Percentiles rank a stretch among this genome's conserved stretches.
Evolutionary conservation across 768 basidiomycete species (phyloP).

Genomic region (Russula ochroleuca): DNA sequence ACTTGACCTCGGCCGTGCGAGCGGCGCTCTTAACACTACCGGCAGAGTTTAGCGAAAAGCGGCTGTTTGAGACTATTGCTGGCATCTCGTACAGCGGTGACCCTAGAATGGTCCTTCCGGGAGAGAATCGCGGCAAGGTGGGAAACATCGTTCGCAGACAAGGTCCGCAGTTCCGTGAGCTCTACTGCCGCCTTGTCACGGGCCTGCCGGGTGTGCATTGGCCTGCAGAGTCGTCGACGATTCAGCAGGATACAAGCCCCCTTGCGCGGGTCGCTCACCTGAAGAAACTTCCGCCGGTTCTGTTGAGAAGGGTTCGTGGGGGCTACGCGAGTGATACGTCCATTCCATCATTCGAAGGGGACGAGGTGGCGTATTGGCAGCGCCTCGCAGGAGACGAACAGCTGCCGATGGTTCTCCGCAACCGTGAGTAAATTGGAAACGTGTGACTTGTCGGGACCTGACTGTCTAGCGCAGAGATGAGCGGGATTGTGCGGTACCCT

Average conservation of each 20-base stretch:
- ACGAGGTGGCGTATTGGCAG: constrained; percentile 74
- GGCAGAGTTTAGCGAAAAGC: constrained; percentile 69
- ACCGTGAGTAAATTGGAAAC: constrained; percentile 39
- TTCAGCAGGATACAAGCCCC: constrained; percentile 72
- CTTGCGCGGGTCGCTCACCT: constrained; percentile 69
- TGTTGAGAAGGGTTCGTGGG: constrained; percentile 54
- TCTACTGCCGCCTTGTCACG: constrained; percentile 77
- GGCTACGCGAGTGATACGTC: constrained; percentile 42
- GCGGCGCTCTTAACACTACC: constrained; percentile 87
- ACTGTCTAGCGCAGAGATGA: constrained; percentile 55
- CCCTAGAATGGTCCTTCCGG: constrained; percentile 90
- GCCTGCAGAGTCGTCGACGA: constrained; percentile 44
- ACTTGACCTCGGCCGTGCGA: constrained; percentile 84
- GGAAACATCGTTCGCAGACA: constrained; percentile 86
- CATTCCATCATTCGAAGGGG: constrained; percentile 46
- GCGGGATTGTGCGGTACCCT: constrained; percentile 72
- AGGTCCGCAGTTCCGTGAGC: constrained; percentile 74
- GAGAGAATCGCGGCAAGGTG: constrained; percentile 94
- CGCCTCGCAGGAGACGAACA: constrained; percentile 61
- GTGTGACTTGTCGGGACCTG: neutral
- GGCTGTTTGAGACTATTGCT: constrained; percentile 83
- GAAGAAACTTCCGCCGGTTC: constrained; percentile 68
- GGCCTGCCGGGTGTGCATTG: constrained; percentile 81
- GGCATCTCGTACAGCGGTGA: constrained; percentile 86
- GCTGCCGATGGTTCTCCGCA: constrained; percentile 48